Evolutionary conservation across 2,329 filamentous ascomycete genomes (phyloP).

Genomic region (Penicillium corylophilum): DNA sequence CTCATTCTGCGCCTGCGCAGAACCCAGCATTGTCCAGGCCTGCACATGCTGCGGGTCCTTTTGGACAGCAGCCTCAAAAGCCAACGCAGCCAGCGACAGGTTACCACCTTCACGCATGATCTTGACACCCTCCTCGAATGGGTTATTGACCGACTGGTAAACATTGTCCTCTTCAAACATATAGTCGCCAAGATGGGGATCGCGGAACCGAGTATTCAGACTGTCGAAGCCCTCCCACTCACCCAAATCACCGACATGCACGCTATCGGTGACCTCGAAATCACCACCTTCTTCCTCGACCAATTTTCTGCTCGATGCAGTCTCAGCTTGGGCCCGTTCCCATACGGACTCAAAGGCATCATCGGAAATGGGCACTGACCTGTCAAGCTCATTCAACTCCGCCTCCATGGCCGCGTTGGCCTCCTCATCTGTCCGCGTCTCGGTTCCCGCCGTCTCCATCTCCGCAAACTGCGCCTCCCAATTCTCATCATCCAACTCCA

Average conservation of each 20-base stretch:
- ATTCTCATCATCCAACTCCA: conserved; percentile 88
- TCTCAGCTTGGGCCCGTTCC: conserved; percentile 49
- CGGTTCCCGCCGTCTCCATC: conserved; percentile 63
- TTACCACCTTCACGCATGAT: conserved; percentile 95
- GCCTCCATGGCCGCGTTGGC: conserved; percentile 76
- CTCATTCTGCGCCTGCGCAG: conserved; percentile 95
- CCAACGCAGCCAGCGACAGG: conserved; percentile 85
- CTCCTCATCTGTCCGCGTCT: conserved; percentile 55
- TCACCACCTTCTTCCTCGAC: conserved; percentile 60
- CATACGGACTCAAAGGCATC: conserved; percentile 84
- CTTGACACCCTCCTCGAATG: conserved; percentile 88
- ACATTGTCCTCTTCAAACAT: conserved; percentile 94
- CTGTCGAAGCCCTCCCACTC: conserved; percentile 78
- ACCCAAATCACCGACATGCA: conserved; percentile 69
- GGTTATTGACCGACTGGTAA: conserved; percentile 76
- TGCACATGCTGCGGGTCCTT: conserved; percentile 84
- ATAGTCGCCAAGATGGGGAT: conserved; percentile 83
- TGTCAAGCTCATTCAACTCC: conserved; percentile 87
- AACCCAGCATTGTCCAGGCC: conserved; percentile 89
- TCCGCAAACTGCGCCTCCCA: conserved; percentile 97
- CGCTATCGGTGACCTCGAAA: conserved; percentile 46
- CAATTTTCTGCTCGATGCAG: conserved; percentile 54
- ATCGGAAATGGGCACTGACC: conserved; percentile 64
- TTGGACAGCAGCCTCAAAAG: conserved; percentile 93
- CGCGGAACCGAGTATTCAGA: conserved; percentile 66